A percentile compares a stretch with the other conserved stretches of the same genome.
Conservation (phyloP, 805 yeast species). For the Komagataella phaffii region DNA sequence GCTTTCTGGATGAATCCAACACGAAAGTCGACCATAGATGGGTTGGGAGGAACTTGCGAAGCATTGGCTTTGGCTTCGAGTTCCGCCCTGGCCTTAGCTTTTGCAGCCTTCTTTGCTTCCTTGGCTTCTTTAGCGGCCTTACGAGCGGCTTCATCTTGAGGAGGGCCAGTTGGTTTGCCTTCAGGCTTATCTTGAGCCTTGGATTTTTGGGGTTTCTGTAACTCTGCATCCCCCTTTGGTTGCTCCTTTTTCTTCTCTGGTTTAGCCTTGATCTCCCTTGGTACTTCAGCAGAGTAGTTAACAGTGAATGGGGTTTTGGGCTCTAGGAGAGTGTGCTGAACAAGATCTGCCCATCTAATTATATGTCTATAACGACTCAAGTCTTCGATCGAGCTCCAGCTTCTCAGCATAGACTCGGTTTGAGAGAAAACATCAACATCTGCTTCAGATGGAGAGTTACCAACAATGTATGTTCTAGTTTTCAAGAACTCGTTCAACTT, state of each 20-base stretch:
- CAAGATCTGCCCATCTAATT: constrained; percentile 82
- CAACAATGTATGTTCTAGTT: constrained; percentile 56
- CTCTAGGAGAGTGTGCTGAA: constrained; percentile 52
- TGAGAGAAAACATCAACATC: constrained; percentile 62
- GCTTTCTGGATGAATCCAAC: constrained; percentile 97
- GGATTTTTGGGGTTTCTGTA: constrained; percentile 3
- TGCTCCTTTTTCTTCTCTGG: constrained; percentile 16
- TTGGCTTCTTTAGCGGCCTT: constrained; percentile 18
- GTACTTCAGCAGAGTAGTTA: constrained; percentile 48
- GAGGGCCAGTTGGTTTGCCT: constrained; percentile 9
- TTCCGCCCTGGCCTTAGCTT: constrained; percentile 49
- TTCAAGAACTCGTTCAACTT: constrained; percentile 61
- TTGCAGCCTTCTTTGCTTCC: constrained; percentile 26
- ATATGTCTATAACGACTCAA: constrained; percentile 66
- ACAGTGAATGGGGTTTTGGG: constrained; percentile 37
- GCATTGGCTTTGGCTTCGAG: constrained; percentile 32
- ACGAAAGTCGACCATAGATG: constrained; percentile 81
- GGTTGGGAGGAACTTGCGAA: constrained; percentile 55
- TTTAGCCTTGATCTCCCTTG: constrained; percentile 35
- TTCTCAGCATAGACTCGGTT: constrained; percentile 44
- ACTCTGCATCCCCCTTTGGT: constrained; percentile 9
- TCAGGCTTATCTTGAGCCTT: constrained; percentile 7
- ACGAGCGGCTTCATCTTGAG: constrained; percentile 14
- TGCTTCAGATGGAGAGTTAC: constrained; percentile 50
- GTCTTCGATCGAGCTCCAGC: constrained; percentile 40